Evolutionary conservation across 176 grass and related monocot species (phyloP).

Genomic region (Lolium perenne): DNA sequence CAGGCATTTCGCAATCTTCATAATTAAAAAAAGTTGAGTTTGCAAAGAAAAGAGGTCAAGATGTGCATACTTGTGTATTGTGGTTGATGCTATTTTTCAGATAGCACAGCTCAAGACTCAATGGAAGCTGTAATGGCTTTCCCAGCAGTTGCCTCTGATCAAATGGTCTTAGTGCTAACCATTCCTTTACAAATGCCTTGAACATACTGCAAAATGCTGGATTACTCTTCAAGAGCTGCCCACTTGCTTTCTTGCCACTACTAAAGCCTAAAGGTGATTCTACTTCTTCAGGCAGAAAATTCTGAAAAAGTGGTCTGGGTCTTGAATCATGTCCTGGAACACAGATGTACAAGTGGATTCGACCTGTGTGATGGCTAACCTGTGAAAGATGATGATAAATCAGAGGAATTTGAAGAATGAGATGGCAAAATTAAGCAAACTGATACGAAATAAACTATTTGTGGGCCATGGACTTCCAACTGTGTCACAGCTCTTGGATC

Average conservation of each 20-base stretch:
- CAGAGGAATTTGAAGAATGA: conserved; percentile 7
- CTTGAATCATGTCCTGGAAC: conserved; percentile 77
- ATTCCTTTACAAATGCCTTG: conserved; percentile 82
- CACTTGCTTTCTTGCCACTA: conserved; percentile 48
- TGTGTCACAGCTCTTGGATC: neutral
- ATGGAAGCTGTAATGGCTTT: conserved; percentile 88
- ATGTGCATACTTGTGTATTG: conserved; percentile 55
- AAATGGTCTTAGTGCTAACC: conserved; percentile 81
- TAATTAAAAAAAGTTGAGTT: neutral
- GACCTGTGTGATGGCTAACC: conserved; percentile 91
- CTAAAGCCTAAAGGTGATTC: conserved; percentile 55
- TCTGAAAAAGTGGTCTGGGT: conserved; percentile 86
- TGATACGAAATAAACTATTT: neutral
- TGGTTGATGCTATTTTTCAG: conserved; percentile 74
- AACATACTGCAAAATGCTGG: conserved; percentile 71
- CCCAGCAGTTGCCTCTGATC: conserved; percentile 79
- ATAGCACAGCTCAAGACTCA: conserved; percentile 85
- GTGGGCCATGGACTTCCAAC: neutral
- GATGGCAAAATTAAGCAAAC: neutral
- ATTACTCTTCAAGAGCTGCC: conserved; percentile 63
- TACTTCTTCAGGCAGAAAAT: conserved; percentile 92
- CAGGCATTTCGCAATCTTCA: conserved; percentile 5
- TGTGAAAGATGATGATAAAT: conserved; percentile 46
- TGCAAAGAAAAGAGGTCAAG: conserved; percentile 36
- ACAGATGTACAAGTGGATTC: conserved; percentile 92